Conservation (phyloP, 2,329 filamentous ascomycete genomes). For the Colletotrichum sp. region DNA sequence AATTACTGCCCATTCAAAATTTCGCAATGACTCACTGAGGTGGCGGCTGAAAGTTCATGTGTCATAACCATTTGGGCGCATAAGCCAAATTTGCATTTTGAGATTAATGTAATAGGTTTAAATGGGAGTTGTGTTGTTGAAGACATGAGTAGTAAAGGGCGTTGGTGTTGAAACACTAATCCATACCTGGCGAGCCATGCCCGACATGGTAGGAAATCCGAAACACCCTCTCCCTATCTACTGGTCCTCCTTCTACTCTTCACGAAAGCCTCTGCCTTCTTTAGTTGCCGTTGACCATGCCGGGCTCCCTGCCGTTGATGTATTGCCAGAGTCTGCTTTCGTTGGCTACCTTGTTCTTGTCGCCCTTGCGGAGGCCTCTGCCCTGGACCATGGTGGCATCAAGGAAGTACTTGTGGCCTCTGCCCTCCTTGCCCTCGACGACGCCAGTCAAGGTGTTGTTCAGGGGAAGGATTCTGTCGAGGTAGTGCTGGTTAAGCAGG, state of each 20-base stretch:
- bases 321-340: not conserved
- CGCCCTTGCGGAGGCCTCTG: not conserved
- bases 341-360: not conserved
- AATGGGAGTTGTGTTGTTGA: not conserved
- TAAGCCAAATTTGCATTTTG: not conserved
- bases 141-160: not conserved
- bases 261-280: not conserved
- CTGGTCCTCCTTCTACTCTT: not conserved
- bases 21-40: accelerated
- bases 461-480: constrained; percentile 64
- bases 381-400: not conserved
- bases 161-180: not conserved
- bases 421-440: not conserved
- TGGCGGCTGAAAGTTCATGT: accelerated
- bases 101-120: not conserved
- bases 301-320: not conserved
- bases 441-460: not conserved
- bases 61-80: not conserved
- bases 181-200: not conserved
- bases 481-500: constrained; percentile 65
- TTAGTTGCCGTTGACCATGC: not conserved
- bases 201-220: not conserved
- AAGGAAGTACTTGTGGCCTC: not conserved
- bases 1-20: accelerated
- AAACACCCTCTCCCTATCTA: not conserved